A percentile compares a stretch with the other conserved stretches of the same genome.
phyloP scores from a whole-genome alignment of 1,139 yeast genomes.

The Suhomyces bokatorum region DNA sequence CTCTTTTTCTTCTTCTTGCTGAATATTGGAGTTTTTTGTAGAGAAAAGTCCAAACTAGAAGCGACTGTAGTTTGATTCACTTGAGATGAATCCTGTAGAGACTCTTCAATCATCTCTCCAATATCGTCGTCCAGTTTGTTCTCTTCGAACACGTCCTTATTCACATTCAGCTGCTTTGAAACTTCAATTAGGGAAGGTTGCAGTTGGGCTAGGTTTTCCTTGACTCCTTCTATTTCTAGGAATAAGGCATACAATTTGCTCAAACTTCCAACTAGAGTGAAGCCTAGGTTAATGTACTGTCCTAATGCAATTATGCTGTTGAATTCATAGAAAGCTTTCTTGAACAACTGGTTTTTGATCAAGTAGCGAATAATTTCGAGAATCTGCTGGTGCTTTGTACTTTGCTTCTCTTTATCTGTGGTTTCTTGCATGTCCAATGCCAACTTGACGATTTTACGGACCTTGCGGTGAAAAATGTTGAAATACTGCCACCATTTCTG shows the following conservation, averaged over 20 bases:
- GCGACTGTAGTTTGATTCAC: background rate
- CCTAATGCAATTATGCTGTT: constrained; percentile 72
- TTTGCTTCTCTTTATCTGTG: constrained; percentile 21
- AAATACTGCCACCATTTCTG: constrained; percentile 77
- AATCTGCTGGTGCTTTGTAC: constrained; percentile 19
- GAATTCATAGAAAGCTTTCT: constrained; percentile 58
- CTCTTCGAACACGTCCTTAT: background rate
- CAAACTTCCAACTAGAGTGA: constrained; percentile 61
- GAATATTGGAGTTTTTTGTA: background rate
- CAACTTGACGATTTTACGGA: constrained; percentile 40
- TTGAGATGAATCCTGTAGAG: constrained; percentile 10
- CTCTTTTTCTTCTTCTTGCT: background rate
- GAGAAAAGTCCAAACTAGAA: background rate
- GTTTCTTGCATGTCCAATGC: constrained; percentile 22
- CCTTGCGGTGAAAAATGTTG: constrained; percentile 59
- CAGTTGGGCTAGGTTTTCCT: background rate
- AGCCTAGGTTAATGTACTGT: constrained; percentile 74
- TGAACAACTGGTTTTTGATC: constrained; percentile 38
- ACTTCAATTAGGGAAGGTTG: background rate
- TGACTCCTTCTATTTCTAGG: constrained; percentile 24
- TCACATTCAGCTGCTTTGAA: background rate
- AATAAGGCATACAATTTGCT: constrained; percentile 47
- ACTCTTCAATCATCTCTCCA: constrained; percentile 4
- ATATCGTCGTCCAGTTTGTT: constrained; percentile 11
- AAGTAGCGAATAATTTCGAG: constrained; percentile 35